phyloP scores from a whole-genome alignment of 2,329 filamentous ascomycete genomes.

The Claviceps sp. region DNA sequence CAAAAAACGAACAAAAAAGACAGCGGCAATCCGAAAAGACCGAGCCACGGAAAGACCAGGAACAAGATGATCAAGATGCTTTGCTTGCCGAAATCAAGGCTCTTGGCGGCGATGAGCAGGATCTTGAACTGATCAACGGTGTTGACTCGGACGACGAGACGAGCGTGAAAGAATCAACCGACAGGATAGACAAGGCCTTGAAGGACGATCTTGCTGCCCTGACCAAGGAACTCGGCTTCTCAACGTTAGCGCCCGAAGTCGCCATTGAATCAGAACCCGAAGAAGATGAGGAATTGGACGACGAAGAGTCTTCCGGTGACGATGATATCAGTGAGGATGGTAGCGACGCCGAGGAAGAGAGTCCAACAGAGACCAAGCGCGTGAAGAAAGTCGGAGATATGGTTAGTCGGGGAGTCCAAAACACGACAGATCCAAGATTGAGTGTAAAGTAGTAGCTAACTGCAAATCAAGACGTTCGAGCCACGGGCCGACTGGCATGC shows the following conservation, averaged over 20 bases:
- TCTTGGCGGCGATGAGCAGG: conserved; percentile 51
- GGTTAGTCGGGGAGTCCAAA: conserved; percentile 15
- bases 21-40: conserved; percentile 19
- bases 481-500: conserved; percentile 45
- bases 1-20: conserved; percentile 23
- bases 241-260: conserved; percentile 20
- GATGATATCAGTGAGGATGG: conserved; percentile 15
- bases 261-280: conserved; percentile 25
- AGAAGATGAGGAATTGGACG: conserved; percentile 18
- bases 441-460: conserved; percentile 17
- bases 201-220: conserved; percentile 23
- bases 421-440: neutral
- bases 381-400: conserved; percentile 19
- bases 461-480: conserved; percentile 35
- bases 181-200: conserved; percentile 27
- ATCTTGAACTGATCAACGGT: conserved; percentile 46
- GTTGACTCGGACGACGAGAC: conserved; percentile 29
- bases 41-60: conserved; percentile 11
- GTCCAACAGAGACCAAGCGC: conserved; percentile 11
- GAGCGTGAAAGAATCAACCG: conserved; percentile 17
- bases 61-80: conserved; percentile 20
- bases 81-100: conserved; percentile 51
- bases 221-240: conserved; percentile 26
- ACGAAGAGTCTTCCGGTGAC: conserved; percentile 14
- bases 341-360: conserved; percentile 19